Conservation (phyloP, 257 asterid species). For the Leonotis leonurus region DNA sequence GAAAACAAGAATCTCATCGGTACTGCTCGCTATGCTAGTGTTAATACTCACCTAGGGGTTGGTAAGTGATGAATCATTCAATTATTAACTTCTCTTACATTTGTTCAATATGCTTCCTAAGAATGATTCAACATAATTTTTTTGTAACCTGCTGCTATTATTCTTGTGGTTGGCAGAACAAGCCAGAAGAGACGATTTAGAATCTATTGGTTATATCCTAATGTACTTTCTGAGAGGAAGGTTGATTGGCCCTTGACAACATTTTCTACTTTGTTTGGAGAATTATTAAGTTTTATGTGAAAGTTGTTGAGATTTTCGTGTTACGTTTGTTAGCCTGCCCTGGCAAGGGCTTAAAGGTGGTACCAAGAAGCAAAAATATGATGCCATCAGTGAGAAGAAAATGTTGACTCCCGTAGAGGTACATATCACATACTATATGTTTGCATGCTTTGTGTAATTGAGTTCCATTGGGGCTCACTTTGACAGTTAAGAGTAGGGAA, state of each 20-base stretch:
- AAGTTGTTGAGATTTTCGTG: slow-evolving; percentile 3
- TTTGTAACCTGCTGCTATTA: neutral
- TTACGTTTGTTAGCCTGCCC: slow-evolving; percentile 59
- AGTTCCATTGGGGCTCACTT: no score
- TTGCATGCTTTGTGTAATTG: slow-evolving; percentile 11
- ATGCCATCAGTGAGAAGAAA: slow-evolving; percentile 88
- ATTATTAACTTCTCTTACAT: slow-evolving; percentile 1
- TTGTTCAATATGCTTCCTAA: slow-evolving; percentile 1
- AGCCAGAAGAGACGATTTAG: slow-evolving; percentile 95
- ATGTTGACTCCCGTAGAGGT: slow-evolving; percentile 92
- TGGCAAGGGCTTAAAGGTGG: slow-evolving; percentile 99
- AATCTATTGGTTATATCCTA: slow-evolving; percentile 90
- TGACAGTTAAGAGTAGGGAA: no score
- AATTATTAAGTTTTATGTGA: neutral
- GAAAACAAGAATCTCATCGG: slow-evolving; percentile 96
- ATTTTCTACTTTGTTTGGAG: slow-evolving; percentile 5
- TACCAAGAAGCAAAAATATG: slow-evolving; percentile 92
- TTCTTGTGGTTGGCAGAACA: slow-evolving; percentile 52
- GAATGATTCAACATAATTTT: neutral
- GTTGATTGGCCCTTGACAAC: slow-evolving; percentile 41
- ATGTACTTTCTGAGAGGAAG: slow-evolving; percentile 98
- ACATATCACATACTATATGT: slow-evolving; percentile 12
- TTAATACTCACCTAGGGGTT: slow-evolving; percentile 86
- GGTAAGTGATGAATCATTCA: slow-evolving; percentile 46
- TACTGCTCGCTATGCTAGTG: slow-evolving; percentile 97